Base-by-base conservation (phyloP, 805 yeast genomes). In the Clavispora carvajalis region DNA sequence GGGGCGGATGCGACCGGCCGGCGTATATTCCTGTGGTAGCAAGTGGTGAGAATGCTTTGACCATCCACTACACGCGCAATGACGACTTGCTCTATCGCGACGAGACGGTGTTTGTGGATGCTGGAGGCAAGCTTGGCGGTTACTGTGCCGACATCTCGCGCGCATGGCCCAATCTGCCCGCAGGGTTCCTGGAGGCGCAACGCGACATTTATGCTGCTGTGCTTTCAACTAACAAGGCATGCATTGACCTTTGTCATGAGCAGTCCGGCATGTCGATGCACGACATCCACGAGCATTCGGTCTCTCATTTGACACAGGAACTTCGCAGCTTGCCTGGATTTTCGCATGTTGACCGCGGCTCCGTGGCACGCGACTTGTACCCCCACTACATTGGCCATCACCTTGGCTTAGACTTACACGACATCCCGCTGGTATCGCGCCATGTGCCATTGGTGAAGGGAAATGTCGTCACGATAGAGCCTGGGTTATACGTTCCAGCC, bases 1-100 rank as follows among this genome's bases (percentile, higher is more conserved):
- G 79, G 30, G 89, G 91, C 21, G 99, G 99, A 1, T 89, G 97
- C 61, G 95, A 87, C 48, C 77, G 77, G 46, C 77, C 84, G 29
- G 97, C 97, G 0, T 93, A 93, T 58, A 77, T 90, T 16, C 98
- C 99, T 0, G 99, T 93, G 8, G 95, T 93, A 3, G 99, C 98
- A 5, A 83, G 95, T 24, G 99, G 99, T 1, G 65, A 76, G 22
- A 90, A 93, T 59, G 88, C 97, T 0, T 65, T 93, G 29, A 85
- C 91, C 29, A 91, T 93, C 44, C 99, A 93, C 62, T 93, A 93
- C 60, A 90, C 96, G 0, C 71, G 95, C 44, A 93, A 93, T 55
- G 95, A 93, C 60, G 95, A 87, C 55, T 62, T 84, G 10, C 71
- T 93, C 46, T 75, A 76, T 42, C 74, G 76, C 33, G 88, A 81